phyloP scores from a whole-genome alignment of 768 basidiomycete species.

The Tylopilus balloui region DNA sequence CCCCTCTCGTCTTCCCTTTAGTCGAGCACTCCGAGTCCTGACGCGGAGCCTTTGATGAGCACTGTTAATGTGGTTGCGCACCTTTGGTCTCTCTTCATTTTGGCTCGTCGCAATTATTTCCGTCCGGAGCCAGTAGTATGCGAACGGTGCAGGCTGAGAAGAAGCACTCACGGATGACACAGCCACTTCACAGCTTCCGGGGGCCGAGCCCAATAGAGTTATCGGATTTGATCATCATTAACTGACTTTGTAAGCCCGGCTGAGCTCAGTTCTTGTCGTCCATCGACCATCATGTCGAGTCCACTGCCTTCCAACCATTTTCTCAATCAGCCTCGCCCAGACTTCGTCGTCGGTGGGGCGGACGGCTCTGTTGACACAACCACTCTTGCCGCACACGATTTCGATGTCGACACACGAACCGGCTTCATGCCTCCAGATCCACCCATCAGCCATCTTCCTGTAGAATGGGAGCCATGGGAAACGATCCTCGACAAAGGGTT shows the following conservation, averaged over 20 bases:
- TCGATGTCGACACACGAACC: conserved; percentile 86
- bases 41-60: no score
- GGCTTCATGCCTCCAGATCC: conserved; percentile 87
- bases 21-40: no score
- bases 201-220: no score
- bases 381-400: conserved; percentile 79
- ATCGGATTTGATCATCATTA: no score
- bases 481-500: conserved; percentile 48
- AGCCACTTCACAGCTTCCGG: neutral
- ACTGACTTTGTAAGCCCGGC: neutral
- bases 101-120: no score
- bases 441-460: conserved; percentile 60
- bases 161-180: neutral
- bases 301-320: conserved; percentile 29
- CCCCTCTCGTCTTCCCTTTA: no score
- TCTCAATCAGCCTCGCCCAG: conserved; percentile 34
- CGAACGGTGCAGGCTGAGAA: no score
- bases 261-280: neutral
- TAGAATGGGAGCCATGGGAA: conserved; percentile 73
- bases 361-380: conserved; percentile 42
- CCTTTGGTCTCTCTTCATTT: no score
- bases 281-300: conserved; percentile 8
- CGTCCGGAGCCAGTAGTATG: no score
- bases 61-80: no score
- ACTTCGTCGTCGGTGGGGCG: conserved; percentile 19